These are phyloP conservation scores for Dunaliella sp. DNA, from an alignment of 139 green algal genomes.

Conservation along the genomic window DNA sequence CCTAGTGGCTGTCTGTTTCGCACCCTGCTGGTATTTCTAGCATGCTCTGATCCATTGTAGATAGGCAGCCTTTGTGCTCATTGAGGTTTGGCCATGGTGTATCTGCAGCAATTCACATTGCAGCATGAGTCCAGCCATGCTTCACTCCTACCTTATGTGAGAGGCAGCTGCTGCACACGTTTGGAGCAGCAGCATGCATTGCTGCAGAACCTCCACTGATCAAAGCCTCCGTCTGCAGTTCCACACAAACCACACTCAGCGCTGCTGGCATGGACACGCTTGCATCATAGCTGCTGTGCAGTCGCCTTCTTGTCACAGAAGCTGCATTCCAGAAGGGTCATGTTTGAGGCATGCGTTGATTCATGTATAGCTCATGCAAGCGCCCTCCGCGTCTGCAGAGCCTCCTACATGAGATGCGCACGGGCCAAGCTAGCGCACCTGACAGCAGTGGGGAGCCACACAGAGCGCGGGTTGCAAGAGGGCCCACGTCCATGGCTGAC, in stretches of 20 bases:
- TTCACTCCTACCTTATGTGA: background rate
- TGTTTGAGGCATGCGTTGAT: too few relatives aligned
- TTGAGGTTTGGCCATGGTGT: background rate
- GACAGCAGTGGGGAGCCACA: constrained; percentile 1
- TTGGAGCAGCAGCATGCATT: background rate
- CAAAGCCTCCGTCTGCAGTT: background rate
- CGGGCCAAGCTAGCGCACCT: constrained; percentile 11
- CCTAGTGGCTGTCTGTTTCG: background rate
- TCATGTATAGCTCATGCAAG: too few relatives aligned
- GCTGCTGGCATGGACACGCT: background rate
- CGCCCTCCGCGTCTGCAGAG: too few relatives aligned
- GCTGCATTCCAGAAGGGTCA: too few relatives aligned
- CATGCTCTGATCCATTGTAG: background rate
- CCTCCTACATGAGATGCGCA: constrained; percentile 42
- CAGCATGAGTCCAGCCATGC: background rate
- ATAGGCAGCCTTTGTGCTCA: background rate
- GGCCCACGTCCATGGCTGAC: constrained; percentile 43
- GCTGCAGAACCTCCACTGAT: background rate
- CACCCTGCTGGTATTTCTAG: background rate
- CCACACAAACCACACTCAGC: background rate
- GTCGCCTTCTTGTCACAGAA: too few relatives aligned
- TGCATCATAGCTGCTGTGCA: too few relatives aligned
- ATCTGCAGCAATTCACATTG: background rate
- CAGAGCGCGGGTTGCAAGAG: constrained; percentile 23
- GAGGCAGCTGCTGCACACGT: background rate